These are phyloP conservation scores for Trichocomaceae sp. DNA, from an alignment of 2,329 filamentous ascomycete species.

Conservation along the genomic window DNA sequence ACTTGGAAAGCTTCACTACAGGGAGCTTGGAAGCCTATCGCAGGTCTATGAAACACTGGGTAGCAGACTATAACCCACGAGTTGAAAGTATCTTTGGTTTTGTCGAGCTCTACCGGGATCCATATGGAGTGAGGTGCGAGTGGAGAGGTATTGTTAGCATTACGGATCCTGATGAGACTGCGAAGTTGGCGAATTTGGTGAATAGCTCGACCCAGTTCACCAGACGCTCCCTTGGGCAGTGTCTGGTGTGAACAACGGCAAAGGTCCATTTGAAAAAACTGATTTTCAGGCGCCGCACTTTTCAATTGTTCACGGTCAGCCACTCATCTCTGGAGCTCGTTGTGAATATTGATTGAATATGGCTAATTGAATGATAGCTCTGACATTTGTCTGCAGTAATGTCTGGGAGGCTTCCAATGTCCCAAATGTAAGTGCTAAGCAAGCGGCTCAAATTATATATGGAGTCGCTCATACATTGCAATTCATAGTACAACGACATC, in stretches of 20 bases:
- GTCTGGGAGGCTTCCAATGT: conserved; percentile 13
- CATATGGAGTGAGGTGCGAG: conserved; percentile 48
- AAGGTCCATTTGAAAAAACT: too few species aligned
- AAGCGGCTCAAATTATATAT: too few species aligned
- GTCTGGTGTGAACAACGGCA: too few species aligned
- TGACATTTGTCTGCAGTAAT: background rate
- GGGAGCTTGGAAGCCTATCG: conserved; percentile 47
- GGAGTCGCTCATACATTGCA: too few species aligned
- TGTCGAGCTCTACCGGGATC: conserved; percentile 51
- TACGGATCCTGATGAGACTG: conserved; percentile 20
- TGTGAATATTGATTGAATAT: too few species aligned
- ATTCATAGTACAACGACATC: too few species aligned
- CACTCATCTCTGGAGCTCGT: too few species aligned
- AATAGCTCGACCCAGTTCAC: too few species aligned
- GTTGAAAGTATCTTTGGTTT: conserved; percentile 51
- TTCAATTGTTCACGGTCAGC: too few species aligned
- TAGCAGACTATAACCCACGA: conserved; percentile 46
- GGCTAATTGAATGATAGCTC: background rate
- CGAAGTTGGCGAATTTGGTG: conserved; percentile 11
- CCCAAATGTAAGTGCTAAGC: too few species aligned
- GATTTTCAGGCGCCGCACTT: too few species aligned
- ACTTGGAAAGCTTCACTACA: conserved; percentile 14
- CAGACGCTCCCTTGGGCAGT: too few species aligned
- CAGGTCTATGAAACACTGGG: conserved; percentile 48
- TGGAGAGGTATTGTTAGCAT: conserved; percentile 45